Evolutionary conservation across 495 filamentous ascomycete species (phyloP).

Genomic region (Eremomyces bilateralis): DNA sequence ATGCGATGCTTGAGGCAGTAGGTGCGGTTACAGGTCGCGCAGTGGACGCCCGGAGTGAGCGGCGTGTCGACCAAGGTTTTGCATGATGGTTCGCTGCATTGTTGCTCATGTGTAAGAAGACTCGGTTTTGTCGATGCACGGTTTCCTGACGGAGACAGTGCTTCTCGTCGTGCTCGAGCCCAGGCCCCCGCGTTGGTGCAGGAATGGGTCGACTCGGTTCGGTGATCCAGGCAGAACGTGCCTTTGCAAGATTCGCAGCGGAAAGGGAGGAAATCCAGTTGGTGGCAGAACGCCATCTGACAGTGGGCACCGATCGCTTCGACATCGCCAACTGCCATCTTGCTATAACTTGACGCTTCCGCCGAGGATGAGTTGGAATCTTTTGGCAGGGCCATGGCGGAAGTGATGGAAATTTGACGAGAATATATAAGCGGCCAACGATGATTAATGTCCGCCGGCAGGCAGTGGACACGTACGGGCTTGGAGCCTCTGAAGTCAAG

Average conservation of each 20-base stretch:
- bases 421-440: no score
- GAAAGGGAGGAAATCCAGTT: conserved; percentile 93
- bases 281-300: conserved; percentile 73
- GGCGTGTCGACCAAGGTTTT: conserved; percentile 71
- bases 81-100: conserved; percentile 56
- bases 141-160: neutral
- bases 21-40: conserved; percentile 52
- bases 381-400: no score
- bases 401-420: no score
- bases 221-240: conserved; percentile 89
- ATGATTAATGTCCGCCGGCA: no score
- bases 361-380: no score
- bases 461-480: no score
- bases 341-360: conserved; percentile 28
- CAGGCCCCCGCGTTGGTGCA: conserved; percentile 71
- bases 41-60: conserved; percentile 58
- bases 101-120: conserved; percentile 35
- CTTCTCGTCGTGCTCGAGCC: conserved; percentile 28
- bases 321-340: conserved; percentile 44
- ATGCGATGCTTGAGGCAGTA: conserved; percentile 91
- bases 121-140: conserved; percentile 23
- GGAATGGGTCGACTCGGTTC: conserved; percentile 61
- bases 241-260: conserved; percentile 70
- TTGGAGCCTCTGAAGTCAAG: no score
- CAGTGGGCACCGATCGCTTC: conserved; percentile 78